phyloP scores from a whole-genome alignment of 116 monocot genomes.

The Posidonia oceanica region DNA sequence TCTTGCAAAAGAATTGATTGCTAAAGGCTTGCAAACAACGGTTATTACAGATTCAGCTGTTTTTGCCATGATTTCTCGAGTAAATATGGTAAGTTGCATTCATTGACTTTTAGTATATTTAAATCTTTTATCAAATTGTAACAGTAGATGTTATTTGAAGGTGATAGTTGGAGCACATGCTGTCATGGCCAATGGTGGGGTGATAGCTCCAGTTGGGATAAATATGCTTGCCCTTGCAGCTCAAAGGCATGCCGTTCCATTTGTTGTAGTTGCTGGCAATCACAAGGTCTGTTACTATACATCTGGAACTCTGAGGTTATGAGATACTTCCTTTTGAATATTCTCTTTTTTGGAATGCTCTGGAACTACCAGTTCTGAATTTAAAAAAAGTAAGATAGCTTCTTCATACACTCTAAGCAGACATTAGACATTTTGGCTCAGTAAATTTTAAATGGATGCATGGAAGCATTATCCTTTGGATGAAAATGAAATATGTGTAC shows the following conservation, averaged over 20 bases:
- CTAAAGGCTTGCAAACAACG: slow-evolving; percentile 86
- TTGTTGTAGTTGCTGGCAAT: slow-evolving; percentile 97
- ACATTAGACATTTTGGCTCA: too few relatives aligned
- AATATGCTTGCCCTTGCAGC: slow-evolving; percentile 99
- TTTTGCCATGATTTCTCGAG: slow-evolving; percentile 98
- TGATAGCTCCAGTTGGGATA: slow-evolving; percentile 88
- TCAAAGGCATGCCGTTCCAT: slow-evolving; percentile 96
- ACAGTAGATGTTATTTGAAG: slow-evolving; percentile 18
- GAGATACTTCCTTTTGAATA: background rate
- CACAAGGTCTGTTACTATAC: slow-evolving; percentile 62
- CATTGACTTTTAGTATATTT: slow-evolving; percentile 2
- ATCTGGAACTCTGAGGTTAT: background rate
- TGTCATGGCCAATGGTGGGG: slow-evolving; percentile 98
- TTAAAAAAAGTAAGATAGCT: too few relatives aligned
- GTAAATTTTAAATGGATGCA: too few relatives aligned
- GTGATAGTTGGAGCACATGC: slow-evolving; percentile 99
- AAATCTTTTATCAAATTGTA: background rate
- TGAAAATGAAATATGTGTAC: too few relatives aligned
- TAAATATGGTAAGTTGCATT: slow-evolving; percentile 70
- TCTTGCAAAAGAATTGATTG: slow-evolving; percentile 94
- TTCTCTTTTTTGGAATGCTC: too few relatives aligned
- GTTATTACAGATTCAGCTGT: slow-evolving; percentile 99
- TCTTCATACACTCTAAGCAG: too few relatives aligned
- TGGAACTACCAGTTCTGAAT: too few relatives aligned
- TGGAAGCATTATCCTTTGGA: too few relatives aligned